These are phyloP conservation scores for Isochrysis galbana DNA, from an alignment of 78 protist genomes.

Conservation along the genomic window DNA sequence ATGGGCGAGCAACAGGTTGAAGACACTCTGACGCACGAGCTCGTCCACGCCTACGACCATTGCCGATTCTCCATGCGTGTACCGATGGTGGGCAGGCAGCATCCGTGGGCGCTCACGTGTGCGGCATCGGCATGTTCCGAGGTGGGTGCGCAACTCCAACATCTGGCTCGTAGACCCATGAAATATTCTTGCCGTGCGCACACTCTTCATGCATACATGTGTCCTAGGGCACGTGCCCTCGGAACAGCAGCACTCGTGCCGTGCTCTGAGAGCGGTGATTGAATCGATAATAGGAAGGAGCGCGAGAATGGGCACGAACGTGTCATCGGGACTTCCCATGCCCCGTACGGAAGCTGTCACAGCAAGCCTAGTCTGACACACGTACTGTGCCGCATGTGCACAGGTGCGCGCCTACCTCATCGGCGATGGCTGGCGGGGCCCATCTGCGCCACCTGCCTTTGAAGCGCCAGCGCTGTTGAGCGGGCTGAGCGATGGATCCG, in stretches of 20 bases:
- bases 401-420: constrained; percentile 11
- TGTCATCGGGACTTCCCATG: no score
- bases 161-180: no score
- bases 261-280: no score
- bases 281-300: no score
- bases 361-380: no score
- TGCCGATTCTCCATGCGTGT: constrained; percentile 4
- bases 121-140: neutral
- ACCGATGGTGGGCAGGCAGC: neutral
- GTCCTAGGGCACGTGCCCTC: no score
- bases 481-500: neutral
- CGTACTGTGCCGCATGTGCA: neutral
- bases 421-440: neutral
- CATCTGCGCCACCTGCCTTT: neutral
- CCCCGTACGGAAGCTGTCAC: no score
- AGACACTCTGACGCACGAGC: neutral
- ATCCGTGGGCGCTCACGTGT: neutral
- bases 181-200: no score
- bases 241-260: no score
- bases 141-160: no score
- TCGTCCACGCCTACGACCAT: neutral
- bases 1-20: neutral
- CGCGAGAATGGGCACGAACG: no score
- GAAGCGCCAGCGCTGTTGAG: neutral
- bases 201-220: no score